These are phyloP conservation scores for Leptographium procerum DNA, from an alignment of 2,329 filamentous ascomycete genomes.

Conservation along the genomic window DNA sequence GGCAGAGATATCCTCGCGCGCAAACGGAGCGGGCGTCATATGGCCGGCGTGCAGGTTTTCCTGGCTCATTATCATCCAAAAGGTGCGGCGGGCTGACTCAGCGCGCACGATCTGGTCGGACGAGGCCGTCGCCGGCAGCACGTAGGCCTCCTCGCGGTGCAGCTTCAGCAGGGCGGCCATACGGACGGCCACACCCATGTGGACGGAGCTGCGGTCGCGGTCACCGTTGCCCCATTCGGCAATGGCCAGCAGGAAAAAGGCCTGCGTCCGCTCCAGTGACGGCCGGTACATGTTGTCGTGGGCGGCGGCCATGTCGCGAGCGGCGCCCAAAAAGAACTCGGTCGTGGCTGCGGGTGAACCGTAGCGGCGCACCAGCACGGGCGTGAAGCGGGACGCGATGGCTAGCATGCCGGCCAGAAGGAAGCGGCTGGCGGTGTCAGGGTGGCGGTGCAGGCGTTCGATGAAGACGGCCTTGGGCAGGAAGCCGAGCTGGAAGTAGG, in stretches of 20 bases:
- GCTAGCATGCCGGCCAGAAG: conserved; percentile 42
- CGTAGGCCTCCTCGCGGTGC: conserved; percentile 44
- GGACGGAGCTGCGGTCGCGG: conserved; percentile 34
- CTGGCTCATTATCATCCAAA: conserved; percentile 49
- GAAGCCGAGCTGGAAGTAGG: conserved; percentile 50
- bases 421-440: conserved; percentile 37
- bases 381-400: conserved; percentile 43
- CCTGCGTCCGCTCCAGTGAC: conserved; percentile 43
- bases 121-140: conserved; percentile 20
- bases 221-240: conserved; percentile 44
- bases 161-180: conserved; percentile 43
- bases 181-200: conserved; percentile 42
- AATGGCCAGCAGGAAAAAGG: conserved; percentile 46
- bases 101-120: conserved; percentile 35
- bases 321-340: conserved; percentile 40
- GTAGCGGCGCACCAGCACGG: conserved; percentile 32
- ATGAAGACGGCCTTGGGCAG: conserved; percentile 42
- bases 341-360: conserved; percentile 38
- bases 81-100: conserved; percentile 43
- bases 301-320: conserved; percentile 31
- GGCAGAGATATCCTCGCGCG: conserved; percentile 40
- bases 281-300: conserved; percentile 36
- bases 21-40: conserved; percentile 36
- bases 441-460: conserved; percentile 30
- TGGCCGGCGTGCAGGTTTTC: conserved; percentile 44